Evolutionary conservation across 805 yeast species (phyloP), one percentile per base, ranked within the genome.

Genomic region (Suhomyces canberraensis): DNA sequence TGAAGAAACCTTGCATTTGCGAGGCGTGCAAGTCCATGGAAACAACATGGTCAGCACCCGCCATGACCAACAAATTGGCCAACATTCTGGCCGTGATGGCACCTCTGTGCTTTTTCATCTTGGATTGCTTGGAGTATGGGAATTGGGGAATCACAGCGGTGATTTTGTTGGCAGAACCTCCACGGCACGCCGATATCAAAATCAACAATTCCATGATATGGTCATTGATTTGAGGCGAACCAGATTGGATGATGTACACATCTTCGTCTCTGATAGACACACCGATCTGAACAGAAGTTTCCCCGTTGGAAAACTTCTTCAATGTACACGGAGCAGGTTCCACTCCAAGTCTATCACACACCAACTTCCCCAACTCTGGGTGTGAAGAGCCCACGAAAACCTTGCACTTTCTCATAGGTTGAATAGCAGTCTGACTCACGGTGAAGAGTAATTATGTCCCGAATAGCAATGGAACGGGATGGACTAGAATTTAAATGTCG

Each of bases 1-100:
- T 77, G 70, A 93, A 93, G 58, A 93, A 93, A 11, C 99, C 99
- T 69, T 93, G 98, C 98, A 93, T 93, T 66, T 93, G 99, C 24
- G 96, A 81, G 18, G 99, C 98, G 52, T 79, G 85, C 48, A 93
- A 70, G 58, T 93, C 99, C 97, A 93, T 90, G 3, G 96, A 87
- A 26, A 93, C 91, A 40, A 93, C 95, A 63, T 93, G 99, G 64
- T 93, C 98, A 17, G 98, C 98, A 50, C 99, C 99, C 3, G 98
- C 98, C 95, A 93, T 95, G 40, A 89, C 80, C 45, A 93, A 70
- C 55, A 93, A 68, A 52, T 93, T 93, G 42, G 99, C 98, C 57
- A 93, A 75, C 98, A 93, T 86, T 58, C 98, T 78, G 11, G 98
- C 98, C 3, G 98, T 91, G 54, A 93, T 93, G 27, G 98, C 98